Conservation (phyloP, 2,329 filamentous ascomycete genomes). For the Onygenales sp. region DNA sequence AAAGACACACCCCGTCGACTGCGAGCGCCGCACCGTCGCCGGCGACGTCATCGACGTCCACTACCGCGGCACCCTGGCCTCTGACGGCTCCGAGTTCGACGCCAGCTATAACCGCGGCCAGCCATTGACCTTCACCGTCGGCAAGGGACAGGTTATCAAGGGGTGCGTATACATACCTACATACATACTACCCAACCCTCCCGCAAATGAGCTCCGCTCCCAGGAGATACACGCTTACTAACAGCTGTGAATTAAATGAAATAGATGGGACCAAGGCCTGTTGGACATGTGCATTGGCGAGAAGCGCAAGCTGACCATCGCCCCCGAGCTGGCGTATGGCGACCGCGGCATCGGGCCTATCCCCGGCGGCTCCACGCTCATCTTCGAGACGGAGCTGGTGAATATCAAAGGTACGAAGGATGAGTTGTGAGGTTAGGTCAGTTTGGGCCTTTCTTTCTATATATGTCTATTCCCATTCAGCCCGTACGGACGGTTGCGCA, state of each 20-base stretch:
- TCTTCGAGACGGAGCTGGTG: conserved; percentile 88
- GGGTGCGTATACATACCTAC: conserved; percentile 47
- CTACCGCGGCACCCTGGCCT: conserved; percentile 72
- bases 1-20: conserved; percentile 59
- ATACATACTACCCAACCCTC: neutral
- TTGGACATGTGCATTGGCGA: conserved; percentile 94
- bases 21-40: conserved; percentile 63
- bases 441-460: neutral
- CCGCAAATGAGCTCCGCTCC: too few species aligned
- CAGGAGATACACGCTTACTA: neutral
- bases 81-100: conserved; percentile 72
- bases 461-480: too few species aligned
- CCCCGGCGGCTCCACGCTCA: conserved; percentile 67
- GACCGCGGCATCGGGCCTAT: conserved; percentile 69
- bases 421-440: conserved; percentile 27
- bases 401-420: conserved; percentile 65
- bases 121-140: conserved; percentile 73
- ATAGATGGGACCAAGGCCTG: conserved; percentile 80
- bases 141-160: conserved; percentile 75
- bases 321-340: conserved; percentile 79
- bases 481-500: too few species aligned
- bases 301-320: conserved; percentile 80
- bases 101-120: conserved; percentile 65
- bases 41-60: conserved; percentile 80
- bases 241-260: conserved; percentile 13